Conservation (phyloP, 768 basidiomycete genomes). For the Panellus pusillus region DNA sequence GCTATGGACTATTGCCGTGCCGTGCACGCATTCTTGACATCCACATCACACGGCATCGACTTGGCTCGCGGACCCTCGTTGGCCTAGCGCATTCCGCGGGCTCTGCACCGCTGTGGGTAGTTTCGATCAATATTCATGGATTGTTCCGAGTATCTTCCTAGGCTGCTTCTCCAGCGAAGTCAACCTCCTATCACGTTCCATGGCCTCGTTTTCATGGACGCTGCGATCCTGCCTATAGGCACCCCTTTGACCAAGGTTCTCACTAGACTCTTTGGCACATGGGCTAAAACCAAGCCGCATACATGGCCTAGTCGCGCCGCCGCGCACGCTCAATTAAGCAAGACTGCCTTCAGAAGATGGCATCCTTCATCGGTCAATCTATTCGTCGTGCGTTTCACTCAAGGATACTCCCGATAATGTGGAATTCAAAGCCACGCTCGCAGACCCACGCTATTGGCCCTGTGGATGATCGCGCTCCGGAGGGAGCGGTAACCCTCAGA, state of each 20-base stretch:
- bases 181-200: slow-evolving; percentile 11
- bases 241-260: slow-evolving; percentile 11
- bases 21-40: slow-evolving; percentile 4
- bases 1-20: slow-evolving; percentile 9
- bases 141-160: background rate
- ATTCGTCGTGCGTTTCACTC: slow-evolving; percentile 12
- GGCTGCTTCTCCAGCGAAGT: slow-evolving; percentile 15
- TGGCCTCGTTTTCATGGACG: slow-evolving; percentile 20
- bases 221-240: slow-evolving; percentile 18
- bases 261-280: slow-evolving; percentile 16
- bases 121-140: background rate
- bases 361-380: slow-evolving; percentile 10
- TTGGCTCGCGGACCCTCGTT: slow-evolving; percentile 7
- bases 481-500: slow-evolving; percentile 14
- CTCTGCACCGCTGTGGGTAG: slow-evolving; percentile 19
- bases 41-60: slow-evolving; percentile 5
- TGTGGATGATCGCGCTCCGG: slow-evolving; percentile 4
- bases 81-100: slow-evolving; percentile 22
- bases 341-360: slow-evolving; percentile 19
- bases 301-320: slow-evolving; percentile 15
- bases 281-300: slow-evolving; percentile 20
- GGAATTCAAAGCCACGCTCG: background rate
- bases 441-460: slow-evolving; percentile 13
- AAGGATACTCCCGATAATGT: too few relatives aligned
- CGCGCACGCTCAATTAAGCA: slow-evolving; percentile 7